phyloP scores from a whole-genome alignment of 2,329 filamentous ascomycete species.

The Knufia petricola region DNA sequence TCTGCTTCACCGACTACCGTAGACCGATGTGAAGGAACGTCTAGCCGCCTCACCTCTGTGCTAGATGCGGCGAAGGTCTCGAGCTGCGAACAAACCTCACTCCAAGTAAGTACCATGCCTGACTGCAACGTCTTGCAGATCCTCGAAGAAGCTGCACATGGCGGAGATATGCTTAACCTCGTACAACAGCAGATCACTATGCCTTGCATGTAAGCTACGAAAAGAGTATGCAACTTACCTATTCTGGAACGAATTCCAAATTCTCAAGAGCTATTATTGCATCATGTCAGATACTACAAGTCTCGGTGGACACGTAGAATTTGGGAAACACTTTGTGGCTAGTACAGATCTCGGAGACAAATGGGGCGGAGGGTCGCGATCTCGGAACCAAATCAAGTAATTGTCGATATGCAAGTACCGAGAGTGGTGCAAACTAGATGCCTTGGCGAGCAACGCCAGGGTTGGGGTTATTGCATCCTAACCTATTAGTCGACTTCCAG shows the following conservation, averaged over 20 bases:
- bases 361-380: neutral
- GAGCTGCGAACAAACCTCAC: no score
- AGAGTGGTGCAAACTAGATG: no score
- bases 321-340: neutral
- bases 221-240: neutral
- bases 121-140: no score
- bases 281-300: neutral
- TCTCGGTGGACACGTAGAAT: neutral
- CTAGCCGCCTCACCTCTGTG: no score
- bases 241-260: neutral
- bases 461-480: no score
- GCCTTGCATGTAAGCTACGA: neutral
- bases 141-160: no score
- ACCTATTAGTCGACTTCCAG: neutral
- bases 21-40: no score
- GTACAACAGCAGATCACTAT: neutral
- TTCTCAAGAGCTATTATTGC: neutral
- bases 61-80: no score
- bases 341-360: neutral
- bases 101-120: no score
- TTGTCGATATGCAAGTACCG: neutral
- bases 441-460: no score
- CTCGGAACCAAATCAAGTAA: neutral
- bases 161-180: no score
- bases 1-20: no score